Conservation (phyloP, 148 eudicot species). For the Fagopyrum tataricum region DNA sequence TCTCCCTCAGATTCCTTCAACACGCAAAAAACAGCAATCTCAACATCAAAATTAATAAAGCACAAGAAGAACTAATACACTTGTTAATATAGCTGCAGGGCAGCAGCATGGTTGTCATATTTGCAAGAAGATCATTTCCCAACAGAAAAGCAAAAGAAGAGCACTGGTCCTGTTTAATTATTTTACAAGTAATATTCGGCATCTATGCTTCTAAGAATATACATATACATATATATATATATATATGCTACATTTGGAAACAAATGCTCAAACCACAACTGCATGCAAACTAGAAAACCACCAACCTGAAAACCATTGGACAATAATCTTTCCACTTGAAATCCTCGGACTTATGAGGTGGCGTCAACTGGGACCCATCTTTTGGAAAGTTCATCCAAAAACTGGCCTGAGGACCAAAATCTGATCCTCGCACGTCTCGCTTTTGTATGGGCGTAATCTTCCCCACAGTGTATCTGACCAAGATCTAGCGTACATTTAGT, state of each 20-base stretch:
- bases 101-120: neutral
- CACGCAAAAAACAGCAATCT: neutral
- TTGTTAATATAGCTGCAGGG: neutral
- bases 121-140: neutral
- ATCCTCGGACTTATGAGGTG: constrained; percentile 89
- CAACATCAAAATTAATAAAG: neutral
- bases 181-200: too few species aligned
- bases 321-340: constrained; percentile 98
- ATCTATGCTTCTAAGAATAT: too few species aligned
- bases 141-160: neutral
- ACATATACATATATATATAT: neutral
- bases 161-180: too few species aligned
- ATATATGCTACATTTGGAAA: neutral
- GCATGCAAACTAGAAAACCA: neutral
- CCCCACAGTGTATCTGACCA: constrained; percentile 91
- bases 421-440: constrained; percentile 76
- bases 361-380: constrained; percentile 93
- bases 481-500: constrained; percentile 30
- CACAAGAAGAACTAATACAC: neutral
- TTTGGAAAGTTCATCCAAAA: constrained; percentile 96
- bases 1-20: constrained; percentile 76
- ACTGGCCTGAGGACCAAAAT: constrained; percentile 90
- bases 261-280: neutral
- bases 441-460: constrained; percentile 95
- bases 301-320: constrained; percentile 99